Percentiles rank a stretch among this genome's conserved stretches.
Conservation (phyloP, 2,329 filamentous ascomycete genomes). For the Didymosphaeria variabile region DNA sequence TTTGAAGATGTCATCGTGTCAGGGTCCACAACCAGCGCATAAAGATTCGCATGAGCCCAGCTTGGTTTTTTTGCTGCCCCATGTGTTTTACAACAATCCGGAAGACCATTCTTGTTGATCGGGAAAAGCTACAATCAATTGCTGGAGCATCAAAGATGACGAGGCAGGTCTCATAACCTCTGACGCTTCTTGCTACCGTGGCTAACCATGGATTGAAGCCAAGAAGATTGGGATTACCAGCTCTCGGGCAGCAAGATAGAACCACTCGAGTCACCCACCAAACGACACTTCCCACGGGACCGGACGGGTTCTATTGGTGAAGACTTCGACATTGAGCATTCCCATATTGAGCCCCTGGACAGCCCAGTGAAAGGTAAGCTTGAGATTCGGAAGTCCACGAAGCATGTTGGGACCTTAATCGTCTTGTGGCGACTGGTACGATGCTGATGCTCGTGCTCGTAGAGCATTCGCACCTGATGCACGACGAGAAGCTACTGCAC, state of each 20-base stretch:
- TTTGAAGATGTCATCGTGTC: slow-evolving; percentile 10
- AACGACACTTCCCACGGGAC: slow-evolving; percentile 16
- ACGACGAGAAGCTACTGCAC: not conserved
- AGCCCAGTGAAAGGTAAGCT: slow-evolving; percentile 21
- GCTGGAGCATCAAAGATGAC: slow-evolving; percentile 2
- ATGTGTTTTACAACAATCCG: not conserved
- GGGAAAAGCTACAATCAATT: not conserved
- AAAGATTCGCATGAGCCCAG: slow-evolving; percentile 4
- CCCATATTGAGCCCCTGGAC: slow-evolving; percentile 18
- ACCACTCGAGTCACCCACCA: slow-evolving; percentile 22
- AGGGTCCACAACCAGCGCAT: slow-evolving; percentile 10
- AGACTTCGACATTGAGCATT: slow-evolving; percentile 22
- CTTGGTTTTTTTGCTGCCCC: not conserved
- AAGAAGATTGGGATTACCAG: slow-evolving; percentile 18
- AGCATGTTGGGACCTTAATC: not conserved
- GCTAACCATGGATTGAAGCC: not conserved
- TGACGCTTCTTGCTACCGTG: not conserved
- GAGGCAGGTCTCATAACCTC: not conserved
- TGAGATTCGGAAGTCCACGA: not conserved
- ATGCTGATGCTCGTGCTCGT: not conserved
- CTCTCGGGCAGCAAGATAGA: slow-evolving; percentile 25
- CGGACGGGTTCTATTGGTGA: slow-evolving; percentile 20
- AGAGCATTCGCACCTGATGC: slow-evolving; percentile 3
- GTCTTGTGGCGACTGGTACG: not conserved
- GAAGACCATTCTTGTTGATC: not conserved